phyloP scores from a whole-genome alignment of 1,284 basidiomycete species.

The Heliocybe sulcata region DNA sequence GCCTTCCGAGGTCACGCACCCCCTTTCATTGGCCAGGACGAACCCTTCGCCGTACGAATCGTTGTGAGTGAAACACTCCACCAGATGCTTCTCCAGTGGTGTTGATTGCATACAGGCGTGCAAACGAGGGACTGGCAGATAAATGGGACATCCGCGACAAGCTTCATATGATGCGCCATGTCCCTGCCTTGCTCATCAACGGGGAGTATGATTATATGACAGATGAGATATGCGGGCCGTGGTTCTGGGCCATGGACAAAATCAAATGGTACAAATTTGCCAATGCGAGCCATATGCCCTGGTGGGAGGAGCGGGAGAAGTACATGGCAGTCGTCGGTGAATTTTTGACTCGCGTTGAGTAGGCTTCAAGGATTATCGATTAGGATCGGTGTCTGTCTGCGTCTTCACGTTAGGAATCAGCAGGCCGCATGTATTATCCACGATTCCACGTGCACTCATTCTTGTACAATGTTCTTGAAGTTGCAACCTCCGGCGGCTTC shows the following conservation, averaged over 20 bases:
- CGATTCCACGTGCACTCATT: too few relatives aligned
- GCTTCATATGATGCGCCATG: constrained; percentile 3
- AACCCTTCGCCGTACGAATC: background rate
- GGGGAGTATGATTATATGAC: constrained; percentile 15
- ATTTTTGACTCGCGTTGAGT: too few relatives aligned
- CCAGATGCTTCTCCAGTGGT: background rate
- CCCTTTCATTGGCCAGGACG: background rate
- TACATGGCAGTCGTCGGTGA: constrained; percentile 10
- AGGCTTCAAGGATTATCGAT: too few relatives aligned
- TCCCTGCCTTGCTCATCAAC: constrained; percentile 9
- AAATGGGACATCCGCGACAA: constrained; percentile 1
- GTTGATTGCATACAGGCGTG: too few relatives aligned
- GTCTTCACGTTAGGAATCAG: too few relatives aligned
- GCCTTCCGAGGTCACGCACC: background rate
- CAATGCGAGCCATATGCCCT: constrained; percentile 19
- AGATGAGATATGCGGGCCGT: constrained; percentile 10
- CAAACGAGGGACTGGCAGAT: background rate
- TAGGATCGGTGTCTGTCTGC: too few relatives aligned
- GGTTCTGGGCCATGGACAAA: constrained; percentile 9
- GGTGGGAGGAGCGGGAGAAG: constrained; percentile 19
- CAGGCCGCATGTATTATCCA: too few relatives aligned
- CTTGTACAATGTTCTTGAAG: too few relatives aligned
- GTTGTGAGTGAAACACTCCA: background rate
- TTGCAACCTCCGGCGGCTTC: too few relatives aligned
- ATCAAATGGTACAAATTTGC: constrained; percentile 19